Conservation (phyloP, 805 yeast genomes). For the Metschnikowia orientalis region DNA sequence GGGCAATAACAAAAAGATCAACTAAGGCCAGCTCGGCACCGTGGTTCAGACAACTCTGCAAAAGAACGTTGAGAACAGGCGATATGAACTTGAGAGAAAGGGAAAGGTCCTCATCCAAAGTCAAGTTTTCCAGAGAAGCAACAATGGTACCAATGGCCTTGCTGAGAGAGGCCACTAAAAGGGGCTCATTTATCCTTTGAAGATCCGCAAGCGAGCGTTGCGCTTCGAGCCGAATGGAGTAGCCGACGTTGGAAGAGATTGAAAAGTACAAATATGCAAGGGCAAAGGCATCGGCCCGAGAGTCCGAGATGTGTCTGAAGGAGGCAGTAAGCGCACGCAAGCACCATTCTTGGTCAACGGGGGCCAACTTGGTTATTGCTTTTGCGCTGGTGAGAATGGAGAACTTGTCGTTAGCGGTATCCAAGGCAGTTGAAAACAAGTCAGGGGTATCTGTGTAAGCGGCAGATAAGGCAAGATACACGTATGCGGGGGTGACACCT, state of each 20-base stretch:
- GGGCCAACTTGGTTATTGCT: constrained; percentile 47
- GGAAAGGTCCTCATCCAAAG: constrained; percentile 14
- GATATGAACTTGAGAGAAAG: constrained; percentile 19
- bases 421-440: constrained; percentile 16
- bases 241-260: constrained; percentile 37
- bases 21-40: constrained; percentile 19
- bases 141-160: constrained; percentile 34
- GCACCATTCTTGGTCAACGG: constrained; percentile 51
- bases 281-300: constrained; percentile 30
- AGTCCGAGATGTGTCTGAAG: constrained; percentile 16
- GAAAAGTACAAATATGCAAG: constrained; percentile 46
- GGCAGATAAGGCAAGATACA: constrained; percentile 31
- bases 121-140: constrained; percentile 12
- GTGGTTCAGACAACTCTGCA: constrained; percentile 19
- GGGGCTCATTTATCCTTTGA: constrained; percentile 17
- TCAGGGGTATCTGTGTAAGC: constrained; percentile 8
- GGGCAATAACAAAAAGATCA: constrained; percentile 26
- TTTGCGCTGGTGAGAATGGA: constrained; percentile 46
- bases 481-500: constrained; percentile 52
- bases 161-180: constrained; percentile 42
- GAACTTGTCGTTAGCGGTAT: constrained; percentile 38
- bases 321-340: constrained; percentile 40
- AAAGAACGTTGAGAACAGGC: constrained; percentile 24
- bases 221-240: constrained; percentile 33
- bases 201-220: constrained; percentile 27